Evolutionary conservation across 805 yeast species (phyloP).

Genomic region (Alloascoidea africana): DNA sequence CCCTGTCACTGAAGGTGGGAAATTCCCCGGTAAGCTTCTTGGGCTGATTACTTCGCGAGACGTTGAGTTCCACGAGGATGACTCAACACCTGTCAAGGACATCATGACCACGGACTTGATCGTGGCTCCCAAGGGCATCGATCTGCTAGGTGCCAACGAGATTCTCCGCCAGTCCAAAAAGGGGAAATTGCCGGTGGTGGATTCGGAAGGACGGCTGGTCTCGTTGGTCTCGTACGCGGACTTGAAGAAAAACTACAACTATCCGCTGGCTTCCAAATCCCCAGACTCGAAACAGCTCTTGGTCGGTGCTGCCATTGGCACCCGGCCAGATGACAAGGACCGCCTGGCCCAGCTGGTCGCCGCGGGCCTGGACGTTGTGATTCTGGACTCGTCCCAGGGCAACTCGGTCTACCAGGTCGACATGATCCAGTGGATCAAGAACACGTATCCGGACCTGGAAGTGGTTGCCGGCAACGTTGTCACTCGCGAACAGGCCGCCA

Average conservation of each 20-base stretch:
- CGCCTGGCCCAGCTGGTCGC: constrained; percentile 76
- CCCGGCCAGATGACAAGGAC: constrained; percentile 74
- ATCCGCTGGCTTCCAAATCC: constrained; percentile 91
- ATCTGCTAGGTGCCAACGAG: constrained; percentile 75
- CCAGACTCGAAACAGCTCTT: constrained; percentile 85
- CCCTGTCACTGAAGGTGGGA: constrained; percentile 93
- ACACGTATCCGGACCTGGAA: constrained; percentile 62
- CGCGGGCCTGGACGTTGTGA: constrained; percentile 95
- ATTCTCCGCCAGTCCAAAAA: constrained; percentile 85
- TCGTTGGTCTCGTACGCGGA: constrained; percentile 91
- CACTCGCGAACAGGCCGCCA: constrained; percentile 97
- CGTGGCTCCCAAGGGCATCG: constrained; percentile 73
- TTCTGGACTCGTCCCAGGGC: constrained; percentile 94
- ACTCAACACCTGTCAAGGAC: constrained; percentile 42
- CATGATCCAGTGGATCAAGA: constrained; percentile 86
- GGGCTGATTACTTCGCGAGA: constrained; percentile 98
- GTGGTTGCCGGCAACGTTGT: constrained; percentile 98
- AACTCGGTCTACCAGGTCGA: constrained; percentile 90
- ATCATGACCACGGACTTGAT: constrained; percentile 85
- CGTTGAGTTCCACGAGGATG: constrained; percentile 82
- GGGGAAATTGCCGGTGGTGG: constrained; percentile 94
- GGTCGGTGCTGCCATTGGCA: constrained; percentile 98
- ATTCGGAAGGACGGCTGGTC: constrained; percentile 56
- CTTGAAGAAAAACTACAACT: constrained; percentile 87
- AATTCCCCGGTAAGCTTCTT: constrained; percentile 73